phyloP scores from a whole-genome alignment of 2,329 filamentous ascomycete genomes.

The Aspergillus fischeri region DNA sequence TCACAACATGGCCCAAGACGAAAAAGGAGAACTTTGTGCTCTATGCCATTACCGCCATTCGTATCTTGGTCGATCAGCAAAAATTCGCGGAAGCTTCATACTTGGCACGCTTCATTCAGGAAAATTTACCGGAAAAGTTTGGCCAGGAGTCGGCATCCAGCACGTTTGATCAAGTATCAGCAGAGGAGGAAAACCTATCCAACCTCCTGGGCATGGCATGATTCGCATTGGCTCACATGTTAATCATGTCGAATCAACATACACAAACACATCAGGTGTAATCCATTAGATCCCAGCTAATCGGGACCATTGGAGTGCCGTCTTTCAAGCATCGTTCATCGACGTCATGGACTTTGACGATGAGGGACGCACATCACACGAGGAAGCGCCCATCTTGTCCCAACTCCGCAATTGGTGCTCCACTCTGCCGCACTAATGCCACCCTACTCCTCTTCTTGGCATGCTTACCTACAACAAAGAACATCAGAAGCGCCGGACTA shows the following conservation, averaged over 20 bases:
- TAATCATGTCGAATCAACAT: background rate
- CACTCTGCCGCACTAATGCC: conserved; percentile 13
- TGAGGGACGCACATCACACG: background rate
- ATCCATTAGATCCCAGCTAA: background rate
- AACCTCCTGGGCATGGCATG: conserved; percentile 21
- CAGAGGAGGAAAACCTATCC: conserved; percentile 23
- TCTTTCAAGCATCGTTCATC: background rate
- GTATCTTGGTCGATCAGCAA: conserved; percentile 32
- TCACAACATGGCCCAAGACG: conserved; percentile 15
- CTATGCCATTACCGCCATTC: conserved; percentile 36
- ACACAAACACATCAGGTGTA: background rate
- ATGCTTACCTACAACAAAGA: conserved; percentile 10
- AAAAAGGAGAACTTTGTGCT: conserved; percentile 28
- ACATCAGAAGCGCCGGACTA: background rate
- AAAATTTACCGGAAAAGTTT: conserved; percentile 24
- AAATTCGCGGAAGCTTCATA: conserved; percentile 25
- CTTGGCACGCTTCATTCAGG: conserved; percentile 29
- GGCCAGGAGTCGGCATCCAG: conserved; percentile 9
- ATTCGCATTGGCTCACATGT: background rate
- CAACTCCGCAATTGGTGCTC: conserved; percentile 18
- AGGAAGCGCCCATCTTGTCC: background rate
- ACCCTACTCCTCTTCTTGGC: conserved; percentile 18
- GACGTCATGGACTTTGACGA: background rate
- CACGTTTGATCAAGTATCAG: conserved; percentile 11
- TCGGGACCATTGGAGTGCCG: background rate